phyloP scores from a whole-genome alignment of 106 monocot genomes.

The Chionographis japonica region DNA sequence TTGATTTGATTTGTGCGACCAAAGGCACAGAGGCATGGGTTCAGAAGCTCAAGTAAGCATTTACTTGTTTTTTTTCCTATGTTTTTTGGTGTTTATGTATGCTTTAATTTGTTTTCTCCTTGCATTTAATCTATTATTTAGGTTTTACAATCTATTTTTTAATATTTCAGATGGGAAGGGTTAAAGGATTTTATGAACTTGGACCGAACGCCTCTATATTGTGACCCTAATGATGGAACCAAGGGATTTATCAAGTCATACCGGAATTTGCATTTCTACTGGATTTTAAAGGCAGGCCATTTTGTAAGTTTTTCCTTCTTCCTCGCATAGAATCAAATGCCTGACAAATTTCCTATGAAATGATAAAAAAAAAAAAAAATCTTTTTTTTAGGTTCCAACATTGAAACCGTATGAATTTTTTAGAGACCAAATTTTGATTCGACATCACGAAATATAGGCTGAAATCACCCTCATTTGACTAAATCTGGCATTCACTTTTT shows the following conservation, averaged over 20 bases:
- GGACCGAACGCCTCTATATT: constrained; percentile 48
- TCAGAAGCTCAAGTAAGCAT: constrained; percentile 76
- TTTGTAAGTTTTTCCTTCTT: constrained; percentile 55
- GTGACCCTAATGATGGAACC: constrained; percentile 35
- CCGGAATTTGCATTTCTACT: constrained; percentile 76
- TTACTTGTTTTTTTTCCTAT: background rate
- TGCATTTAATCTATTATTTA: background rate
- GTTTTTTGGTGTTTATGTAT: background rate
- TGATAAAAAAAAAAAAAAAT: background rate
- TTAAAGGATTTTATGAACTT: constrained; percentile 43
- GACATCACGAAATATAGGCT: too few relatives aligned
- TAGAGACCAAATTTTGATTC: too few relatives aligned
- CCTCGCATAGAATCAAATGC: background rate
- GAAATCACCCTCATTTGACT: too few relatives aligned
- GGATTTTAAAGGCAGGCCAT: constrained; percentile 89
- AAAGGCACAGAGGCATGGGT: constrained; percentile 86
- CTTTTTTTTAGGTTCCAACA: too few relatives aligned
- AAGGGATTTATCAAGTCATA: constrained; percentile 70
- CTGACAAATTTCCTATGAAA: background rate
- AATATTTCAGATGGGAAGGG: constrained; percentile 67
- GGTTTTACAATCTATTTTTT: background rate
- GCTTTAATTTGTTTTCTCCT: background rate
- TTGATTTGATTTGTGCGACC: constrained; percentile 88
- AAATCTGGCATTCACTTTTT: too few relatives aligned
- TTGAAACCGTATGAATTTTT: too few relatives aligned